Evolutionary conservation across 345 rosid genomes (phyloP).

Genomic region (Leavenworthia alabamica): DNA sequence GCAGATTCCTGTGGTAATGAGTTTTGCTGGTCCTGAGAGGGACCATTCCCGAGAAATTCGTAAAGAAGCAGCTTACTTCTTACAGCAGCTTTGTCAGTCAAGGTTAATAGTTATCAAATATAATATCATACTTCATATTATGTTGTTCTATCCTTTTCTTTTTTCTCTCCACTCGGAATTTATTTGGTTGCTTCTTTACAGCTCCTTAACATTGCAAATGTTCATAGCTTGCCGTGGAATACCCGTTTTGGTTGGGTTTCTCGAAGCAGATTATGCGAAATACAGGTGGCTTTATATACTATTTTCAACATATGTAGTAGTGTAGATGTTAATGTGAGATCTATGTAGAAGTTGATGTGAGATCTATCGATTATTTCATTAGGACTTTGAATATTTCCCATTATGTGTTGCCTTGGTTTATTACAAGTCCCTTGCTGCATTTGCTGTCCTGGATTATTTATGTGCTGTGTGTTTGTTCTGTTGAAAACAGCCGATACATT

Average conservation of each 20-base stretch:
- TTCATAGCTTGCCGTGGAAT: slow-evolving; percentile 95
- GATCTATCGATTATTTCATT: not conserved
- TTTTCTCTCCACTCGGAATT: not conserved
- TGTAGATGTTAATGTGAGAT: not conserved
- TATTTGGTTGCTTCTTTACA: slow-evolving; percentile 39
- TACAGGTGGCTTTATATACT: slow-evolving; percentile 56
- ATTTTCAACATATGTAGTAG: not conserved
- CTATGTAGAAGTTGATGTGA: not conserved
- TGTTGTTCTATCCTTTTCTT: not conserved
- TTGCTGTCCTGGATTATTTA: not conserved
- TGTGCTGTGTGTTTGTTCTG: slow-evolving; percentile 1
- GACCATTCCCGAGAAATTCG: slow-evolving; percentile 75
- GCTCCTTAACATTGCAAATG: slow-evolving; percentile 97
- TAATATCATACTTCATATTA: not conserved
- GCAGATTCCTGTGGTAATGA: slow-evolving; percentile 84
- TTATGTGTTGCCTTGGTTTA: not conserved
- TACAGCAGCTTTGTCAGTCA: slow-evolving; percentile 95
- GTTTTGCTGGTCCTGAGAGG: slow-evolving; percentile 67
- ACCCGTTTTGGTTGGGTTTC: slow-evolving; percentile 88
- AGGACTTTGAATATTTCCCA: not conserved
- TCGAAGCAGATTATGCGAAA: slow-evolving; percentile 94
- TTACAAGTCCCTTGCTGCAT: slow-evolving; percentile 6
- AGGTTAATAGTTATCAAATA: slow-evolving; percentile 45
- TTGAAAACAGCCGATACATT: not conserved
- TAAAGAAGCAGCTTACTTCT: slow-evolving; percentile 89